phyloP scores from a whole-genome alignment of 2,329 filamentous ascomycete species.

The Simplicillium sp. region DNA sequence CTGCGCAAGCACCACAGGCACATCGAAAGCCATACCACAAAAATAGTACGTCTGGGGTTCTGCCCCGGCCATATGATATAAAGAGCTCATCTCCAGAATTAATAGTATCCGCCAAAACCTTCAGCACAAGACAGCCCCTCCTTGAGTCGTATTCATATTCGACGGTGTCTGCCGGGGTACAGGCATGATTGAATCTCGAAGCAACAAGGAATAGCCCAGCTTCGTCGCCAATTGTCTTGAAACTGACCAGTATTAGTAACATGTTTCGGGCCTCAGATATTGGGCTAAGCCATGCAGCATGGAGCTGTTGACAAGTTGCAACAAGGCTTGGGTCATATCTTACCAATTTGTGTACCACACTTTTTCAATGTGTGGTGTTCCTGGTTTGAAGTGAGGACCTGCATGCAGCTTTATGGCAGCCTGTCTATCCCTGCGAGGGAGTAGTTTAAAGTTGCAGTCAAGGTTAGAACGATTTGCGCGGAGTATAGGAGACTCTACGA shows the following conservation, averaged over 20 bases:
- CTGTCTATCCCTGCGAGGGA: conserved; percentile 19
- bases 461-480: conserved; percentile 5
- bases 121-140: conserved; percentile 28
- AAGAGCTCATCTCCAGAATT: conserved; percentile 37
- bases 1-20: conserved; percentile 34
- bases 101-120: conserved; percentile 23
- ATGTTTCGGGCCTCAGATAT: too few species aligned
- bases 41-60: conserved; percentile 25
- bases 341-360: conserved; percentile 39
- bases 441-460: conserved; percentile 22
- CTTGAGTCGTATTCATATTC: conserved; percentile 29
- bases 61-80: conserved; percentile 34
- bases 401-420: conserved; percentile 28
- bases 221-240: conserved; percentile 13
- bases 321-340: conserved; percentile 10
- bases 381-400: conserved; percentile 17
- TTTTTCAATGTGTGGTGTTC: conserved; percentile 19
- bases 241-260: conserved; percentile 12
- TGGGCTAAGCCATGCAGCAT: too few species aligned
- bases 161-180: conserved; percentile 30
- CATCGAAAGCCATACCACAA: conserved; percentile 43
- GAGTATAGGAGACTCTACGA: conserved; percentile 35
- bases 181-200: conserved; percentile 51
- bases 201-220: conserved; percentile 39
- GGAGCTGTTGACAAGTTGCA: too few species aligned